These are phyloP conservation scores for Daldinia bambusicola DNA, from an alignment of 495 filamentous ascomycete species.

Conservation along the genomic window DNA sequence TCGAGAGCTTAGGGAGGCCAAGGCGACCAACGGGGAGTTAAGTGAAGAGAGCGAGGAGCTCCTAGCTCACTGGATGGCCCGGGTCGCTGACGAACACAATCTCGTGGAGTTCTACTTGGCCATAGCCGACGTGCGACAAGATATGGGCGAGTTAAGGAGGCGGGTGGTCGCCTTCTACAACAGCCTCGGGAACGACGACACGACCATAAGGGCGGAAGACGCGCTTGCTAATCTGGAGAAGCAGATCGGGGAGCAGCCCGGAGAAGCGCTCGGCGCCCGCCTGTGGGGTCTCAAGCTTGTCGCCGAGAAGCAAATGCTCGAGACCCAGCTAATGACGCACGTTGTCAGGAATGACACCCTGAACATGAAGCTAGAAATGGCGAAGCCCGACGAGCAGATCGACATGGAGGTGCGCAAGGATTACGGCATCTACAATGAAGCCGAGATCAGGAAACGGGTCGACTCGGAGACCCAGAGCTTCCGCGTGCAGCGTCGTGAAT, in stretches of 20 bases:
- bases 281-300: neutral
- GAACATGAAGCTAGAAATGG: slow-evolving; percentile 11
- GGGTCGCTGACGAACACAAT: slow-evolving; percentile 3
- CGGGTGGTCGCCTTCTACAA: slow-evolving; percentile 5
- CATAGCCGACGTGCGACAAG: neutral
- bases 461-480: slow-evolving; percentile 12
- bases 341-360: neutral
- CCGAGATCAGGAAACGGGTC: slow-evolving; percentile 8
- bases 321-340: neutral
- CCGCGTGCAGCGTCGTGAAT: slow-evolving; percentile 6
- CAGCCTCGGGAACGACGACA: neutral
- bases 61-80: neutral
- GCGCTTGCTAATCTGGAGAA: neutral
- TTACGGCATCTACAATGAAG: slow-evolving; percentile 1
- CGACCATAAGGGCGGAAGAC: neutral
- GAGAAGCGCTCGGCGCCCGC: neutral
- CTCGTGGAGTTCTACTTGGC: slow-evolving; percentile 16
- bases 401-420: slow-evolving; percentile 3
- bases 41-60: neutral
- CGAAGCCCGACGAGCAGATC: neutral
- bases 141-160: neutral
- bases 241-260: neutral
- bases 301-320: neutral
- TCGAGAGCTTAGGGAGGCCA: slow-evolving; percentile 14
- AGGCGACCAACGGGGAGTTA: neutral